Evolutionary conservation across 805 yeast species (phyloP).

Genomic region (Starmerella sirachaensis): DNA sequence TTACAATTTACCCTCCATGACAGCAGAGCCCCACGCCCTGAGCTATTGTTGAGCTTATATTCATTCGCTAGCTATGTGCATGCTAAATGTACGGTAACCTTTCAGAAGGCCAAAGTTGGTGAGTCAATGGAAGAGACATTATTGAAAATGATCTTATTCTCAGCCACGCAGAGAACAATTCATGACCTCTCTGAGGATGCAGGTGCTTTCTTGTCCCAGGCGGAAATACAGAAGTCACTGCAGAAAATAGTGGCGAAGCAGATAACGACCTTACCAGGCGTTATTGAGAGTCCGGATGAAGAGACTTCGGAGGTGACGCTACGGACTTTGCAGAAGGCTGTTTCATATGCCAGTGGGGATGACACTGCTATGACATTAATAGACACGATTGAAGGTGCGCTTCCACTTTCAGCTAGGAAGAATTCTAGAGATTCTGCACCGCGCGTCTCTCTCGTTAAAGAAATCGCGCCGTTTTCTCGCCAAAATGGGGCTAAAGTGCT

Average conservation of each 20-base stretch:
- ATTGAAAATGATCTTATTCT: slow-evolving; percentile 9
- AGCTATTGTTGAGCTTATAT: slow-evolving; percentile 5
- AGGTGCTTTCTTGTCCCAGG: neutral
- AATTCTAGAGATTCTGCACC: neutral
- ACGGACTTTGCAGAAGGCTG: slow-evolving; percentile 7
- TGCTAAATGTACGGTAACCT: neutral
- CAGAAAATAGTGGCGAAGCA: neutral
- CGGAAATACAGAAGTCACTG: neutral
- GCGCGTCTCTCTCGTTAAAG: neutral
- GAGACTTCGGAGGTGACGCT: neutral
- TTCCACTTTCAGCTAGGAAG: slow-evolving; percentile 7
- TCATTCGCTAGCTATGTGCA: slow-evolving; percentile 3
- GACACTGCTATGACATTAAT: slow-evolving; percentile 1
- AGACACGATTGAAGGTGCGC: slow-evolving; percentile 9
- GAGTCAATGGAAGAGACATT: neutral
- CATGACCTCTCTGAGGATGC: slow-evolving; percentile 2
- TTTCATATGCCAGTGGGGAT: neutral
- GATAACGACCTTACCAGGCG: slow-evolving; percentile 7
- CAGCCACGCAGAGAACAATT: slow-evolving; percentile 4
- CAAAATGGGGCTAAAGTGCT: neutral
- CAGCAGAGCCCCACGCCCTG: slow-evolving; percentile 3
- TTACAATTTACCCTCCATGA: slow-evolving; percentile 4
- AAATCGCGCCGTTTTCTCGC: neutral
- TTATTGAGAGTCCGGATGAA: slow-evolving; percentile 13
- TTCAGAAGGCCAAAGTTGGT: neutral